Evolutionary conservation across 345 rosid species (phyloP), one percentile per base, ranked within the genome.

Genomic region (Populus tremula): DNA sequence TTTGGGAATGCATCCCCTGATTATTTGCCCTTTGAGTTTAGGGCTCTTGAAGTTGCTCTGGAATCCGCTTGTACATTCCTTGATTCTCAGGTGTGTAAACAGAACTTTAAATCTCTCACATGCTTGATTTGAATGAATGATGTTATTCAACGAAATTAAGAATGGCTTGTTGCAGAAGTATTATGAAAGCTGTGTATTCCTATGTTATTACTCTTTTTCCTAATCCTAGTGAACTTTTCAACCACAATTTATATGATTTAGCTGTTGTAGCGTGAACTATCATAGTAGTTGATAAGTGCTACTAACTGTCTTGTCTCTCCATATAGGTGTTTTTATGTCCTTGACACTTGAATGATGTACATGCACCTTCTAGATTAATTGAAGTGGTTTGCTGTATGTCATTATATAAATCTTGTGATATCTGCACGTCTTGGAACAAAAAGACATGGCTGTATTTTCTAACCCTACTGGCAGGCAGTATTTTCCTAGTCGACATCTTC

Each of bases 41-140:
- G 92, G 78, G 99, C 97, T 74, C 93, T 96, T 74, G 99, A 96
- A 81, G 90, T 96, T 75, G 97, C 99, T 29, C 85, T 94, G 25
- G 99, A 96, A 86, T 90, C 98, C 84, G 97, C 99, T 69, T 96
- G 99, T 85, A 93, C 97, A 2, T 94, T 92, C 84, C 98, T 96
- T 18, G 99, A 96, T 83, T 92, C 97, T 54, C 99, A 96, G 97
- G 99, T 96, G 85, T 56, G 91, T 85, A 71, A 64, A 68, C 76
- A 9, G 69, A 73, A 69, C 35, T 23, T 29, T 53, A 1, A 10
- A 33, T 47, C 47, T 76, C 13, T 49, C n/a, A 8, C n/a, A 66
- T 78, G 6, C 69, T 61, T 81, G 74, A 54, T 36, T 41, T 72
- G 47, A 77, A 45, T 71, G 20, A 36, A 35, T 77, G 53, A 23